These are phyloP conservation scores for Circinella minor DNA, from an alignment of 371 early-diverging fungal genomes.

Conservation along the genomic window DNA sequence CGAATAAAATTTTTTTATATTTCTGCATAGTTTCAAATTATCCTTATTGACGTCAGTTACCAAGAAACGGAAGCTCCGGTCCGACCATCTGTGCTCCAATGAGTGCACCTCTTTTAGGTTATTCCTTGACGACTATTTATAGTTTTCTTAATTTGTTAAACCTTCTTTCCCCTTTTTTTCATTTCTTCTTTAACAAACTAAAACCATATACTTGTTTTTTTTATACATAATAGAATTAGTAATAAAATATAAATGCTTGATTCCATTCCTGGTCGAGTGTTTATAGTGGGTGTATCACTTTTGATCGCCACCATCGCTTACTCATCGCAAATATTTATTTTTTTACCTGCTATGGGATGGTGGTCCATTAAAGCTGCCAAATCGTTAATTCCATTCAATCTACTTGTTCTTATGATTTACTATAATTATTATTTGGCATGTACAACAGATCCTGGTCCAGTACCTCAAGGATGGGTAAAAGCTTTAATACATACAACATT, in stretches of 20 bases:
- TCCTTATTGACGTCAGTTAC: no score
- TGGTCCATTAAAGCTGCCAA: conserved; percentile 24
- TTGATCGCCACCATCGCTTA: conserved; percentile 48
- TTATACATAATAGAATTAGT: neutral
- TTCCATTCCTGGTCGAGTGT: conserved; percentile 46
- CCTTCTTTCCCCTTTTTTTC: no score
- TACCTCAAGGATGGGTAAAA: conserved; percentile 76
- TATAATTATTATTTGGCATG: conserved; percentile 85
- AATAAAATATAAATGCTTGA: conserved; percentile 33
- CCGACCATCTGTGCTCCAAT: no score
- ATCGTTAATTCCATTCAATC: conserved; percentile 67
- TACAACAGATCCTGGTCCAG: conserved; percentile 79
- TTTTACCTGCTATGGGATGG: conserved; percentile 36
- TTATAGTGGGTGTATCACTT: conserved; percentile 42
- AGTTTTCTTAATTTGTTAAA: no score
- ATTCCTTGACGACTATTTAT: no score
- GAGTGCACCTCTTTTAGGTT: no score
- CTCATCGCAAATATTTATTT: conserved; percentile 45
- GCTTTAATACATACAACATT: neutral
- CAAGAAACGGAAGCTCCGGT: no score
- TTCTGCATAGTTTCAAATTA: no score
- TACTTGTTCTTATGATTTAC: conserved; percentile 68
- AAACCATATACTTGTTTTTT: no score
- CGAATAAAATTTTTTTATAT: no score
- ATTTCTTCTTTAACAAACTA: no score